A percentile compares a stretch with the other conserved stretches of the same genome.
phyloP scores from a whole-genome alignment of 2,329 filamentous ascomycete species.

The Lasiodiplodia sp. region DNA sequence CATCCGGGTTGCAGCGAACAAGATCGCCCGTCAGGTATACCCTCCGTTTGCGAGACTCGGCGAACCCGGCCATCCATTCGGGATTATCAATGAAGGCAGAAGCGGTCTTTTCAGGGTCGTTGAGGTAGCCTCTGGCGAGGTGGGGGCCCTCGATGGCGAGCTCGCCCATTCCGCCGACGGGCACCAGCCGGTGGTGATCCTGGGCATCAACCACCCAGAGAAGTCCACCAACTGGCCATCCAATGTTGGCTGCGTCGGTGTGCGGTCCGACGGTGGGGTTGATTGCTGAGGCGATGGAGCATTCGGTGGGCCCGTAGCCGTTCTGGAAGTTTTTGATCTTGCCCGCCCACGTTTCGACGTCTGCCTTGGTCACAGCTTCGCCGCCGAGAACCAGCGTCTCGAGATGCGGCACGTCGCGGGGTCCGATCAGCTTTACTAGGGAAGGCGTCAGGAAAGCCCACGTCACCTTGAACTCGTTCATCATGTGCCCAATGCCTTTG shows the following conservation, averaged over 20 bases:
- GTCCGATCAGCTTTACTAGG: constrained; percentile 46
- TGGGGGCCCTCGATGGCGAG: constrained; percentile 45
- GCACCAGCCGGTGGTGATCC: constrained; percentile 39
- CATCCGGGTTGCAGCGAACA: constrained; percentile 42
- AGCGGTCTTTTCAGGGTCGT: constrained; percentile 41
- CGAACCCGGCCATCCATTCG: constrained; percentile 35
- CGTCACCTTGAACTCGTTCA: constrained; percentile 30
- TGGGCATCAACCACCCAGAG: constrained; percentile 40
- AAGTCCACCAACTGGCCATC: background rate
- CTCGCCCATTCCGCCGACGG: constrained; percentile 45
- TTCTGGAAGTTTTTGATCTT: constrained; percentile 39
- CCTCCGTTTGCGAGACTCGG: constrained; percentile 52
- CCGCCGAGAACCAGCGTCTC: constrained; percentile 45
- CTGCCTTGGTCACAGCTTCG: constrained; percentile 35
- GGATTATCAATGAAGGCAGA: constrained; percentile 41
- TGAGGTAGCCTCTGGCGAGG: constrained; percentile 44
- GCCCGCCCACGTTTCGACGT: constrained; percentile 34
- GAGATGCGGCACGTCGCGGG: constrained; percentile 53
- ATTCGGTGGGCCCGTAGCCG: constrained; percentile 37
- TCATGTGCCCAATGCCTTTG: constrained; percentile 56
- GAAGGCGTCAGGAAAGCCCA: constrained; percentile 48
- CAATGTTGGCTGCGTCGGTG: constrained; percentile 28
- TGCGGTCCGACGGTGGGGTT: constrained; percentile 34
- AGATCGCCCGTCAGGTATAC: constrained; percentile 9
- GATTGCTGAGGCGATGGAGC: constrained; percentile 42